Evolutionary conservation across 768 basidiomycete species (phyloP), one percentile per base, ranked within the genome.

Genomic region (Trametes coccinea): DNA sequence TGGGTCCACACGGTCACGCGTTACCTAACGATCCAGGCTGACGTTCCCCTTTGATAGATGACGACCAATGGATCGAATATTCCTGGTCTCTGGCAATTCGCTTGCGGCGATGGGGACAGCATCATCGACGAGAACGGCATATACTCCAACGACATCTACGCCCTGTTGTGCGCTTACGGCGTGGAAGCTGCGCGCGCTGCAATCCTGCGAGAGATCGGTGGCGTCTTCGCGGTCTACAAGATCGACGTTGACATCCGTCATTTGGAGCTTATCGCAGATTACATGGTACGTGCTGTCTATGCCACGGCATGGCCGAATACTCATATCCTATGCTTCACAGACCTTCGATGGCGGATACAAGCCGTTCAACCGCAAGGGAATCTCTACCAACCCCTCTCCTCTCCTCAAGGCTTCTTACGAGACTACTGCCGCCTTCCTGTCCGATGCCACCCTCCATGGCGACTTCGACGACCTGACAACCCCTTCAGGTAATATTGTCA

Each of bases 321-420:
- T 41, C 9, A 22, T 51, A 16, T 27, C 48, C n/a, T 30, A 10
- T 40, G 39, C 22, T 53, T 59, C 55, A 27, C 56, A 98, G 96
- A 98, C 97, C 0, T 98, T 94, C 73, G 95, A 98, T 57, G 97
- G 97, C 33, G 94, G 90, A 31, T 99, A 95, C 80, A 96, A 93
- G 76, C 94, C 97, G 2, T 99, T 98, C 79, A 99, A 98, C 75
- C 89, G 97, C 47, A 93, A 90, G 65, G 97, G 97, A 55, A 90
- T 99, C 60, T 89, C 92, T 27, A 85, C 89, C 47, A 94, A 93
- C 74, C 87, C 94, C 29, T 98, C 95, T n/a, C 94, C 96, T 7
- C 82, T 98, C 43, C 84, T 98, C 56, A 98, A 98, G 74, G 97
- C 97, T 1, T 97, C 95, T 8, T 99, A 92, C 76, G 97, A 98